Percentiles rank a stretch among this genome's conserved stretches.
Conservation (phyloP, 2,329 filamentous ascomycete species). For the Neurospora sp. region DNA sequence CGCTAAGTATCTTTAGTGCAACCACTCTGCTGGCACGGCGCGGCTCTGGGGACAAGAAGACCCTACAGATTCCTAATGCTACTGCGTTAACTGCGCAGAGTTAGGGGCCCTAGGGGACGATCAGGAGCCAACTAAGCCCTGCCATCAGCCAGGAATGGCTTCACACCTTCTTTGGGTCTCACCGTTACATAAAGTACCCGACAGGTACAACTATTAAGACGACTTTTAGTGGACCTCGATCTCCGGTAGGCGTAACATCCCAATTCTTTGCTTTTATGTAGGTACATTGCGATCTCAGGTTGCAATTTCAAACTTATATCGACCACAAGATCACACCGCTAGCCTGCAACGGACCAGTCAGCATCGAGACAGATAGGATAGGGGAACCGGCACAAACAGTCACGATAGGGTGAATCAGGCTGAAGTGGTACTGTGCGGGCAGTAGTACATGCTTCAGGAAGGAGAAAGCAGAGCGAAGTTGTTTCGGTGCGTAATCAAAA, state of each 20-base stretch:
- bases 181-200: neutral
- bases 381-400: neutral
- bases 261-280: neutral
- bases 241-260: neutral
- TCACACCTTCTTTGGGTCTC: neutral
- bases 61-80: neutral
- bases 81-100: neutral
- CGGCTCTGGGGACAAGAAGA: neutral
- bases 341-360: neutral
- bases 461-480: neutral
- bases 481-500: neutral
- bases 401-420: neutral
- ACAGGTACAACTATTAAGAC: too few relatives aligned
- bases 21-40: neutral
- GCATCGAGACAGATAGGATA: neutral
- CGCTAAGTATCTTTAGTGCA: neutral
- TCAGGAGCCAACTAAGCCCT: neutral
- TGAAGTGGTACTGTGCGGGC: neutral
- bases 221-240: too few relatives aligned
- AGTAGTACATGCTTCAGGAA: neutral
- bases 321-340: neutral
- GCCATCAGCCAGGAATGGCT: neutral
- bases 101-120: neutral
- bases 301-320: neutral
- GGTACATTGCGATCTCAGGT: neutral